Base-by-base conservation (phyloP, 495 filamentous ascomycete species). In the Neurospora tetrasperma region DNA sequence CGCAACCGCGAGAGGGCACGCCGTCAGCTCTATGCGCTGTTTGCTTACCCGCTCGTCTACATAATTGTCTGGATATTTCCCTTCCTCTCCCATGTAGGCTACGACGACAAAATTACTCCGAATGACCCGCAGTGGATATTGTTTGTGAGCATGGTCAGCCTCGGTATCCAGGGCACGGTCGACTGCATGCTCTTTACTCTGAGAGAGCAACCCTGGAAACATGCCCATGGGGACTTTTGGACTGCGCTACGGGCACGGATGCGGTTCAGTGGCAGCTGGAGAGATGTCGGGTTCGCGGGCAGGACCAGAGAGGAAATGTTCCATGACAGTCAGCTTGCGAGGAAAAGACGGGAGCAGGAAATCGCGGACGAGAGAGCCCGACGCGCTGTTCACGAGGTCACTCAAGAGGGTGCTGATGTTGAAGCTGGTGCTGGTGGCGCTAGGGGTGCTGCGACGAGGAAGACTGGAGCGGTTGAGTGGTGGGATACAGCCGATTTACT, bases 41-140 rank as follows among this genome's bases (percentile, higher is more conserved):
- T 93, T 77, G 87, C 90, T 68, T 93, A 94, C 79, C 92, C 92
- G 8, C 76, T 89, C 16, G 83, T 90, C 69, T 93, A 93, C 82
- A 83, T 90, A n/a, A 75, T 89, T 38, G 87, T 91, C 80, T 94
- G 92, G 92, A 78, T 91, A 43, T 79, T 89, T n/a, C 91, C 92
- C 14, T 92, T 93, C 77, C 80, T 90, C 16, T 83, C 82, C 35
- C 88, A 93, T 78, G 83, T 86, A 70, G 84, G 85, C 46, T 92
- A 90, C 80, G 83, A 86, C 70, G 85, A 90, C 75, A 75, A 82
- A 18, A 73, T 77, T 27, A 73, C 9, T 7, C 69, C 70, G 27
- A 75, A 88, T 72, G 85, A 87, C 12, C 85, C 87, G 5, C 87
- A 86, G 66, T 83, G 81, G 71, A 78, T 93, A n/a, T 80, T 81